phyloP scores from a whole-genome alignment of 2,329 filamentous ascomycete species.

The Aureobasidium subglaciale region DNA sequence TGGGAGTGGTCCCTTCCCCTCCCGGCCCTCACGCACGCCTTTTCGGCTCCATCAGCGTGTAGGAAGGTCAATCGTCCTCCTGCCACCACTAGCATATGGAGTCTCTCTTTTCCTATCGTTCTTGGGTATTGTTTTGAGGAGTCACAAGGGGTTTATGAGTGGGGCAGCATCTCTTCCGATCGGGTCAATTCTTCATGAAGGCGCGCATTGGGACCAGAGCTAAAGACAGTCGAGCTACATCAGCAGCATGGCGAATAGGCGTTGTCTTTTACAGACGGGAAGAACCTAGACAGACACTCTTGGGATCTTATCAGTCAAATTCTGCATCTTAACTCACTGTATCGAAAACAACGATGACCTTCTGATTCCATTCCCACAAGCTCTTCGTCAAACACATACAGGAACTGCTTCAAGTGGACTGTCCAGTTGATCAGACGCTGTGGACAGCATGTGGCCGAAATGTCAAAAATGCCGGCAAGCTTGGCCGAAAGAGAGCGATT shows the following conservation, averaged over 20 bases:
- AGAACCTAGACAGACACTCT: conserved; percentile 2
- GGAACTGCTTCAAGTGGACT: not conserved
- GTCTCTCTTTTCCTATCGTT: not conserved
- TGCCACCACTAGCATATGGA: no score
- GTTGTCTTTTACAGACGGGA: not conserved
- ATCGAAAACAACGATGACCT: no score
- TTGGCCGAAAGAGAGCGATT: not conserved
- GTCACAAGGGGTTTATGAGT: not conserved
- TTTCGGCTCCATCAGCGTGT: conserved; percentile 8
- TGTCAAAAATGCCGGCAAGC: not conserved
- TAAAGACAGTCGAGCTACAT: conserved; percentile 9
- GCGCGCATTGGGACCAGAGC: conserved; percentile 6
- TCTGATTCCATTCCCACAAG: no score
- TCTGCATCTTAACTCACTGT: not conserved
- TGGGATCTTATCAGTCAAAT: conserved; percentile 2
- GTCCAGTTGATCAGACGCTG: not conserved
- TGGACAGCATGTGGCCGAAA: not conserved
- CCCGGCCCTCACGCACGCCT: conserved; percentile 1
- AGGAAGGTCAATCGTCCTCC: not conserved
- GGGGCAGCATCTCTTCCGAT: not conserved
- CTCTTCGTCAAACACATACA: no score
- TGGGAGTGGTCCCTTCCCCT: conserved; percentile 15
- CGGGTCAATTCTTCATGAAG: conserved; percentile 9
- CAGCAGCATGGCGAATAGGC: conserved; percentile 14
- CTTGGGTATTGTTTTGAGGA: conserved; percentile 4